A percentile compares a stretch with the other conserved stretches of the same genome.
Conservation (phyloP, 208 protist genomes). For the Lotmaria passim region DNA sequence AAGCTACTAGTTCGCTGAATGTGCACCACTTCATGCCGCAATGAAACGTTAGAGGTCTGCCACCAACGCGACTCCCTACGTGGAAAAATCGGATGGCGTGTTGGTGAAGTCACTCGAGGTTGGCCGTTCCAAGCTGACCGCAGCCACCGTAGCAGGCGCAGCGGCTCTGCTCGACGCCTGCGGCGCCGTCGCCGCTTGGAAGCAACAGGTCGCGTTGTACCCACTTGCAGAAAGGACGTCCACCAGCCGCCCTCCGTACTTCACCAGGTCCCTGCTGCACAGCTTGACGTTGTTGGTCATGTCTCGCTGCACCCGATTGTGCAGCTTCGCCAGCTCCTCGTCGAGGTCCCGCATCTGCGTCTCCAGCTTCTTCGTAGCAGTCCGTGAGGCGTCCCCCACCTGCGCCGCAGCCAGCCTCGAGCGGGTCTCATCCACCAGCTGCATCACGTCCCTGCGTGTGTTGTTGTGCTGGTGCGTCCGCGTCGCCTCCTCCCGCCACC, state of each 20-base stretch:
- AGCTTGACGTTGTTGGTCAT: conserved; percentile 1
- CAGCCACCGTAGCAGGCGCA: too few relatives aligned
- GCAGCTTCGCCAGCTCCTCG: neutral
- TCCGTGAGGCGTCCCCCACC: neutral
- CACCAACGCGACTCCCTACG: too few relatives aligned
- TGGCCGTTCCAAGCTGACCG: too few relatives aligned
- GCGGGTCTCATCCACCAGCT: neutral
- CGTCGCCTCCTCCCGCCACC: neutral
- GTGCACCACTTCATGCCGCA: too few relatives aligned
- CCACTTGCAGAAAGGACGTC: neutral
- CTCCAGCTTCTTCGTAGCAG: neutral
- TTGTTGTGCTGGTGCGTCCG: conserved; percentile 2
- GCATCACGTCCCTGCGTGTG: neutral
- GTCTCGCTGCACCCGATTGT: neutral
- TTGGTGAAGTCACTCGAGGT: too few relatives aligned
- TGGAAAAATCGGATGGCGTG: too few relatives aligned
- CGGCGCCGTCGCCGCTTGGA: neutral
- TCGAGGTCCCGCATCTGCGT: neutral
- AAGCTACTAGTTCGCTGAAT: too few relatives aligned
- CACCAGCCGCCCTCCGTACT: neutral
- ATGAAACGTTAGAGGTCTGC: too few relatives aligned
- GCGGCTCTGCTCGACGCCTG: too few relatives aligned
- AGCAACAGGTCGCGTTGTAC: neutral
- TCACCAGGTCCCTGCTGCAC: neutral
- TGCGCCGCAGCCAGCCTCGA: neutral